Percentiles rank a stretch among this genome's conserved stretches.
Conservation (phyloP, 331 rosid species). For the Malus hybrid region DNA sequence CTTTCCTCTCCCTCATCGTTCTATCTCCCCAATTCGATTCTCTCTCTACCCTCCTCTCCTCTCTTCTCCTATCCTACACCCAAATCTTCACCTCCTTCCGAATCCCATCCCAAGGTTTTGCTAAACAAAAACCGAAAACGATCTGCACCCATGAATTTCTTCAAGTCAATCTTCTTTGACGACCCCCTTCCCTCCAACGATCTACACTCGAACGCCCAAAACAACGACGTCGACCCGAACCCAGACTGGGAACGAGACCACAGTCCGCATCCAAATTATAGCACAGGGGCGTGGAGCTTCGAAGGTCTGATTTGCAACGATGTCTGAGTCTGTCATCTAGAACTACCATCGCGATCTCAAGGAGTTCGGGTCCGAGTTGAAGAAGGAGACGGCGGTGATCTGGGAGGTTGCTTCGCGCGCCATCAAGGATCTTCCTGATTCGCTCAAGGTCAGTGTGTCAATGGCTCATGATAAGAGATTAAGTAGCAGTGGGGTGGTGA, state of each 20-base stretch:
- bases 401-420: slow-evolving; percentile 93
- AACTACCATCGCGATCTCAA: slow-evolving; percentile 72
- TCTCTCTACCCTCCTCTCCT: slow-evolving; percentile 22
- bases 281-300: slow-evolving; percentile 53
- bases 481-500: too few relatives aligned
- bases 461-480: slow-evolving; percentile 55
- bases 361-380: slow-evolving; percentile 71
- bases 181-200: slow-evolving; percentile 26
- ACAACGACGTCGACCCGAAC: background rate
- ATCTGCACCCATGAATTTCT: too few relatives aligned
- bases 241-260: background rate
- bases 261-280: background rate
- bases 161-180: slow-evolving; percentile 47
- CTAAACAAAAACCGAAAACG: too few relatives aligned
- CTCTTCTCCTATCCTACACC: slow-evolving; percentile 27
- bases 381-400: slow-evolving; percentile 65
- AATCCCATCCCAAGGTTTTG: background rate
- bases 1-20: slow-evolving; percentile 29
- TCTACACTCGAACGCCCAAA: background rate
- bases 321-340: slow-evolving; percentile 63
- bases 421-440: slow-evolving; percentile 64
- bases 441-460: slow-evolving; percentile 70
- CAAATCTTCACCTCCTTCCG: slow-evolving; percentile 14
- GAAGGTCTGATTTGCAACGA: slow-evolving; percentile 71
- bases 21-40: slow-evolving; percentile 23